A percentile compares a stretch with the other conserved stretches of the same genome.
Evolutionary conservation across 306 rosid genomes (phyloP).

Genomic region (Dalbergia oliveri): DNA sequence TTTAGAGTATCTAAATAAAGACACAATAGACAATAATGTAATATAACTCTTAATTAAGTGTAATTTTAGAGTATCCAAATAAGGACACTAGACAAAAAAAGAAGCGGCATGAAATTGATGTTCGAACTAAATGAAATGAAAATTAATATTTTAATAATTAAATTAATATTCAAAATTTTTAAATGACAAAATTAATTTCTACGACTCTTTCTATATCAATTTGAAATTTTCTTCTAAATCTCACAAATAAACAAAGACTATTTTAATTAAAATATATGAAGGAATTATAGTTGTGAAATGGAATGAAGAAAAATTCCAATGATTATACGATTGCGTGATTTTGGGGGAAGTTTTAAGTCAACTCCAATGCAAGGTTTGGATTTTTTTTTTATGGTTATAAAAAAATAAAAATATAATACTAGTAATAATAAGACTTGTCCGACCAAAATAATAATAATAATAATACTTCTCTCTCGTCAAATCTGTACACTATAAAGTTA

Average conservation of each 20-base stretch:
- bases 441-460: no score
- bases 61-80: no score
- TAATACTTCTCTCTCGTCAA: conserved; percentile 11
- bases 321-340: background rate
- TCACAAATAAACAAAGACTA: background rate
- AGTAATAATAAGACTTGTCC: no score
- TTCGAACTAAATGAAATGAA: no score
- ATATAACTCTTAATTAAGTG: no score
- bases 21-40: no score
- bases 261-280: background rate
- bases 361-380: background rate
- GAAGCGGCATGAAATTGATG: no score
- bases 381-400: background rate
- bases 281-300: background rate
- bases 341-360: conserved; percentile 11
- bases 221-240: no score
- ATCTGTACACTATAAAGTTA: background rate
- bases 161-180: background rate
- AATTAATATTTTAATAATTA: no score
- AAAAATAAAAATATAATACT: background rate
- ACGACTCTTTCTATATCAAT: background rate
- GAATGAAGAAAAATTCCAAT: background rate
- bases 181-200: background rate
- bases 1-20: no score
- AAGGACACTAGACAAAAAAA: no score